These are phyloP conservation scores for Blastobotrys peoriensis DNA, from an alignment of 805 yeast species.

Conservation along the genomic window DNA sequence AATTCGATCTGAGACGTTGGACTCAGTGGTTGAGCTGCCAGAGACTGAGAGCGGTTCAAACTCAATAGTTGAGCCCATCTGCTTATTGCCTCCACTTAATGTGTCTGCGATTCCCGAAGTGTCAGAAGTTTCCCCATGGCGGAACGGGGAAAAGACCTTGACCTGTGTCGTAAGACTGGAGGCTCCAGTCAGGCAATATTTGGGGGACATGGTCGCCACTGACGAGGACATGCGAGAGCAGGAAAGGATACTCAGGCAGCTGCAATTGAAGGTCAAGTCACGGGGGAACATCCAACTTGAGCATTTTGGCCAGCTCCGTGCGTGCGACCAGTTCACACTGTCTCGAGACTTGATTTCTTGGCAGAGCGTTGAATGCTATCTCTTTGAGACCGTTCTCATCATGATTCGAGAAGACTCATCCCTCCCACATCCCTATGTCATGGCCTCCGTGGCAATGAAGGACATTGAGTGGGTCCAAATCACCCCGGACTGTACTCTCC, in stretches of 20 bases:
- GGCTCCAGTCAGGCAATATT: no score
- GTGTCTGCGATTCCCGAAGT: background rate
- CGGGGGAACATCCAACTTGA: constrained; percentile 7
- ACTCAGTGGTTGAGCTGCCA: background rate
- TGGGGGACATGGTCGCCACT: no score
- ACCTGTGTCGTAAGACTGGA: background rate
- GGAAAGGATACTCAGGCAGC: background rate
- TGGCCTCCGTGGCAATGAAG: constrained; percentile 13
- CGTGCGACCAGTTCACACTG: constrained; percentile 8
- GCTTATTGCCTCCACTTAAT: background rate
- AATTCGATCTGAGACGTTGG: background rate
- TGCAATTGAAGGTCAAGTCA: constrained; percentile 2
- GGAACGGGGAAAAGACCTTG: background rate
- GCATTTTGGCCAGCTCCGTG: constrained; percentile 14
- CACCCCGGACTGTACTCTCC: constrained; percentile 13
- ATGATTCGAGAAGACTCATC: constrained; percentile 6
- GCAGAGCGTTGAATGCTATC: constrained; percentile 14
- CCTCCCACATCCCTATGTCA: constrained; percentile 1
- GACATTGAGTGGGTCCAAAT: background rate
- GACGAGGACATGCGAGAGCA: background rate
- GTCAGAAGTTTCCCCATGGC: background rate
- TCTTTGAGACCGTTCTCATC: constrained; percentile 14
- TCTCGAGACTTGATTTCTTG: constrained; percentile 14
- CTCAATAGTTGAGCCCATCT: background rate
- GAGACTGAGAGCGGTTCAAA: background rate